Evolutionary conservation across 2,329 filamentous ascomycete genomes (phyloP).

Genomic region (Dactylellina haptotyla): DNA sequence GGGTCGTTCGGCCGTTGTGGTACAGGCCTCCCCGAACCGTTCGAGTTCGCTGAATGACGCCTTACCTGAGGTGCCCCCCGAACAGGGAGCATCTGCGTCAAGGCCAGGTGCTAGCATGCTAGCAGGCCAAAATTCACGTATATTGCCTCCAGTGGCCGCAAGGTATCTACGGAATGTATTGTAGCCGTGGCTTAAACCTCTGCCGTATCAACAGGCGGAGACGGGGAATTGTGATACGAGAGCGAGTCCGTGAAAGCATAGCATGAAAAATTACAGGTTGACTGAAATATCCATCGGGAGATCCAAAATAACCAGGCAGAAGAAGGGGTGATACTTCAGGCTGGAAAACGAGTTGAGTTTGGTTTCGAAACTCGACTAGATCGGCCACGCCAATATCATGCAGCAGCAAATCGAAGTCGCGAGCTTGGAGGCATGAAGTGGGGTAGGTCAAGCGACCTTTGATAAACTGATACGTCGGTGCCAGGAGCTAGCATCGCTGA

Average conservation of each 20-base stretch:
- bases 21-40: conserved; percentile 36
- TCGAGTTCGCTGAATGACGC: conserved; percentile 40
- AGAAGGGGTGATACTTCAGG: conserved; percentile 21
- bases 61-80: conserved; percentile 16
- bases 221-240: conserved; percentile 44
- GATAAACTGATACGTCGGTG: conserved; percentile 30
- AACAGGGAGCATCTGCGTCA: background rate
- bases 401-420: conserved; percentile 22
- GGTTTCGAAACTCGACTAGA: conserved; percentile 36
- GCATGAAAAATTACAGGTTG: conserved; percentile 28
- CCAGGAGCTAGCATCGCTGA: conserved; percentile 7
- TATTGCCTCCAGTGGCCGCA: conserved; percentile 6
- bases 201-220: conserved; percentile 24
- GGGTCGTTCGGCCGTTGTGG: conserved; percentile 48
- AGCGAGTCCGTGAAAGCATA: conserved; percentile 9
- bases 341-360: conserved; percentile 21
- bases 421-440: conserved; percentile 30
- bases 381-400: conserved; percentile 43
- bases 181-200: conserved; percentile 29
- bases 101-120: background rate
- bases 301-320: conserved; percentile 41
- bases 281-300: conserved; percentile 3
- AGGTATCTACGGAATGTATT: conserved; percentile 9
- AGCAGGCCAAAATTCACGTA: background rate
- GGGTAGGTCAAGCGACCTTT: conserved; percentile 31